Evolutionary conservation across 2,329 filamentous ascomycete species (phyloP), one percentile per base, ranked within the genome.

Genomic region (Aspergillus melleus): DNA sequence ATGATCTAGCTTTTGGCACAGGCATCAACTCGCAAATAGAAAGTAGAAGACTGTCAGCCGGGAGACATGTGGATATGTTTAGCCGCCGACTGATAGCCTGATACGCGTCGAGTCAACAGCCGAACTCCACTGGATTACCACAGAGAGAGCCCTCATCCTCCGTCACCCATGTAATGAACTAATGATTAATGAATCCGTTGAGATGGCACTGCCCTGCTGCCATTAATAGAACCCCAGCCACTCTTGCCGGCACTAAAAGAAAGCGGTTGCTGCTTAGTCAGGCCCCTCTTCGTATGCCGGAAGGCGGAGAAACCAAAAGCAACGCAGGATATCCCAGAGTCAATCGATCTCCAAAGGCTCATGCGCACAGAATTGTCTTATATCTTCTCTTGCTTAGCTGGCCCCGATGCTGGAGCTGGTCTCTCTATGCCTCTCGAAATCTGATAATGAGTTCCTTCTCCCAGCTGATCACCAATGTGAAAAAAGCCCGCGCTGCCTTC

Each of bases 371-470:
- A 49, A 20, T 32, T 29, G 53, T 56, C 61, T 52, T 59, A 52
- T 61, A 60, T 54, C 52, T 29, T 29, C 14, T 52, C 5, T 57
- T 49, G 42, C 19, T 32, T 47, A 54, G 46, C 51, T 63, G 53
- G 58, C 54, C 51, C 54, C 60, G 46, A 61, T 59, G 57, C 55
- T 61, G 67, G 64, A 69, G 70, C 69, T 69, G 65, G 65, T 55
- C 64, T 67, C 66, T 67, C 57, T 56, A 68, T 72, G 67, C 63
- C 59, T 66, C 62, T 55, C 24, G 59, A 50, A 64, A 61, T 60
- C 62, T 58, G 67, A 74, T 63, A 52, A 77, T 76, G 74, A 74
- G 64, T 66, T 68, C 73, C 55, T 64, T 76, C 56, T 65, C 69
- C 52, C 72, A 76, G 59, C 61, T 72, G 53, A 61, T 70, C 49